These are phyloP conservation scores for Rhynchospora pubera DNA, from an alignment of 176 grass and related monocot species.

Conservation along the genomic window DNA sequence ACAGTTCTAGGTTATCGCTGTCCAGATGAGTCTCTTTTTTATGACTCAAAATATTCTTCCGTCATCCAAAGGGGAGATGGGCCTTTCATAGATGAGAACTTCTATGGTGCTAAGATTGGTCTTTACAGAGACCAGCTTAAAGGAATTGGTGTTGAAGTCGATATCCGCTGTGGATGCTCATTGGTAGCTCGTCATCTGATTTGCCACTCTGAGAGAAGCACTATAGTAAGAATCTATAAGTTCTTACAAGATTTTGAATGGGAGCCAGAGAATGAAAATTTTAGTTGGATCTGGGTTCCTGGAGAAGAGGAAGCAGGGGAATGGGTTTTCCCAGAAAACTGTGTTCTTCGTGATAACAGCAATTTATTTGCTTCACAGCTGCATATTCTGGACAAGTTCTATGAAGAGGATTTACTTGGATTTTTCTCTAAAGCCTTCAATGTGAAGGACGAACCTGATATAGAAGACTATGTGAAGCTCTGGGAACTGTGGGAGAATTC, in stretches of 20 bases:
- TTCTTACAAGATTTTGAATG: slow-evolving; percentile 38
- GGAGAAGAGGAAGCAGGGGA: slow-evolving; percentile 14
- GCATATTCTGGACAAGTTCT: slow-evolving; percentile 47
- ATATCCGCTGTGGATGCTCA: slow-evolving; percentile 13
- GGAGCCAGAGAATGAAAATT: slow-evolving; percentile 13
- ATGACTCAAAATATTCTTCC: slow-evolving; percentile 32
- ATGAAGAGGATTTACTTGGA: slow-evolving; percentile 28
- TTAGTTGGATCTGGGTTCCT: slow-evolving; percentile 60
- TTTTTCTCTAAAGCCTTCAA: slow-evolving; percentile 36
- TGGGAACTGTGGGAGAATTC: slow-evolving; percentile 54
- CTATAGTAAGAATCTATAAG: slow-evolving; percentile 51
- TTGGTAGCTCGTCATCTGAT: slow-evolving; percentile 41
- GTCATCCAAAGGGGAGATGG: slow-evolving; percentile 33
- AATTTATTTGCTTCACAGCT: slow-evolving; percentile 39
- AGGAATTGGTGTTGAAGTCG: slow-evolving; percentile 38
- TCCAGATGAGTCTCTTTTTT: slow-evolving; percentile 46
- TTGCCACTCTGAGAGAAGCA: slow-evolving; percentile 26
- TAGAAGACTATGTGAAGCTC: slow-evolving; percentile 34
- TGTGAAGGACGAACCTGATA: slow-evolving; percentile 28
- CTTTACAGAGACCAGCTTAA: slow-evolving; percentile 30
- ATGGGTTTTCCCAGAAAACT: slow-evolving; percentile 41
- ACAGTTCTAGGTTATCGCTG: slow-evolving; percentile 42
- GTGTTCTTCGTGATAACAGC: slow-evolving; percentile 36
- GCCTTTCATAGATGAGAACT: slow-evolving; percentile 64
- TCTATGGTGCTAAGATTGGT: slow-evolving; percentile 31